These are phyloP conservation scores for Pseudozyma pruni DNA, from an alignment of 1,284 basidiomycete genomes.

Conservation along the genomic window DNA sequence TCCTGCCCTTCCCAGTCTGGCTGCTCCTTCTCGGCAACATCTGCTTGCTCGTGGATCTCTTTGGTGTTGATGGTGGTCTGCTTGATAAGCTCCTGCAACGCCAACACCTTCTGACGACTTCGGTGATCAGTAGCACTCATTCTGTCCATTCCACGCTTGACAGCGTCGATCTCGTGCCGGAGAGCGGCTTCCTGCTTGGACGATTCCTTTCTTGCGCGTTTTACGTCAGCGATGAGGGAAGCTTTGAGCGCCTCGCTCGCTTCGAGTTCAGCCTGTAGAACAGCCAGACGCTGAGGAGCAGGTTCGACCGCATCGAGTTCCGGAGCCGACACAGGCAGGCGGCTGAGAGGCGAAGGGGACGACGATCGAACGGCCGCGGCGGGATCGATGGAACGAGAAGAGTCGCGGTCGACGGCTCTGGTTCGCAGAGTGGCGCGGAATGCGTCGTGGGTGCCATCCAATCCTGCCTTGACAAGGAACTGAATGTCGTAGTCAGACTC, in stretches of 20 bases:
- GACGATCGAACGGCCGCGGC: slow-evolving; percentile 25
- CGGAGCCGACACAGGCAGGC: slow-evolving; percentile 30
- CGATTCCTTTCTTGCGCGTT: slow-evolving; percentile 53
- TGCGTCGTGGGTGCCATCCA: slow-evolving; percentile 29
- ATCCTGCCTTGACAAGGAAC: slow-evolving; percentile 48
- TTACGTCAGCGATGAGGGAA: slow-evolving; percentile 42
- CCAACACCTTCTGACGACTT: slow-evolving; percentile 57
- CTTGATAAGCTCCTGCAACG: slow-evolving; percentile 59
- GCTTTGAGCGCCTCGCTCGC: slow-evolving; percentile 38
- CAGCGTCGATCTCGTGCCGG: slow-evolving; percentile 58
- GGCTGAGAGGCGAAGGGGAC: slow-evolving; percentile 46
- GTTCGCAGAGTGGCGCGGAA: slow-evolving; percentile 32
- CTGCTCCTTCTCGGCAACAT: slow-evolving; percentile 43
- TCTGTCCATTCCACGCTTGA: slow-evolving; percentile 54
- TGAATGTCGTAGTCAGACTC: slow-evolving; percentile 54
- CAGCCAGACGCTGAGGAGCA: slow-evolving; percentile 27
- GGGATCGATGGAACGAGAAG: slow-evolving; percentile 24
- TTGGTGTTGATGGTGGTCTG: slow-evolving; percentile 52
- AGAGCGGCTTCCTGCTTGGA: slow-evolving; percentile 52
- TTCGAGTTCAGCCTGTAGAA: slow-evolving; percentile 45
- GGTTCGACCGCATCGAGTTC: slow-evolving; percentile 22
- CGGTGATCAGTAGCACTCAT: slow-evolving; percentile 56
- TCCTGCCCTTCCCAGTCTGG: slow-evolving; percentile 49
- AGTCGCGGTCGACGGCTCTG: slow-evolving; percentile 39
- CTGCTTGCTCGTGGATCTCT: slow-evolving; percentile 53